Evolutionary conservation across 2,329 filamentous ascomycete species (phyloP), one percentile per base, ranked within the genome.

Genomic region (Ophiostoma populinum): DNA sequence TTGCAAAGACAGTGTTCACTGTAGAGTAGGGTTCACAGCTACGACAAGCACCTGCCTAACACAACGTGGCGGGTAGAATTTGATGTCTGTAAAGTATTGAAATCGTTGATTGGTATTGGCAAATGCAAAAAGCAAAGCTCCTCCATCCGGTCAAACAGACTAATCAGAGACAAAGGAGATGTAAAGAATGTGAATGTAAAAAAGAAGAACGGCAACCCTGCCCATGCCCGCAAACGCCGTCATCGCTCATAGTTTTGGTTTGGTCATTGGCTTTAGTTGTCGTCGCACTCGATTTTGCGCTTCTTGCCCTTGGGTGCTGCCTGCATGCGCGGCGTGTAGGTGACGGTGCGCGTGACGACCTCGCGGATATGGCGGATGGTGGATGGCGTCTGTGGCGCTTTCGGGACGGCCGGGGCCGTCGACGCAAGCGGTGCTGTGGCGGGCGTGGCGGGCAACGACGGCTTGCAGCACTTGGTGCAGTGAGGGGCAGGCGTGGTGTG

Each of bases 301-400:
- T 85, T 74, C 68, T 94, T 95, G 44, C 86, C 86, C 55, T 86
- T 86, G 7, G 85, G 87, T 24, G 86, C 83, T 17, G 86, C 81
- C 45, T 85, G 80, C 60, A 95, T 81, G 44, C 76, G 37, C 7
- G 37, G 79, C 52, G 81, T 92, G 56, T 92, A 93, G 26, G 82
- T 93, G 40, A 93, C 81, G 12, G 85, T 94, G 46, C 85, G 70
- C n/a, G 86, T 94, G 35, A 94, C 80, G 5, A 94, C 83, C 54
- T 94, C 85, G 36, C 82, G 67, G 39, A 94, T 83, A 50, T 78
- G 67, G 40, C 75, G 70, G 38, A 75, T 63, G 46, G 65, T 75
- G 21, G 74, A 73, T 67, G 26, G 39, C 30, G 10, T n/a, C n/a
- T n/a, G 40, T 18, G 9, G 31, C 8, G 15, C 34, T 18, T 4